Evolutionary conservation across 2,329 filamentous ascomycete genomes (phyloP).

Genomic region (Colletotrichum liaoningense): DNA sequence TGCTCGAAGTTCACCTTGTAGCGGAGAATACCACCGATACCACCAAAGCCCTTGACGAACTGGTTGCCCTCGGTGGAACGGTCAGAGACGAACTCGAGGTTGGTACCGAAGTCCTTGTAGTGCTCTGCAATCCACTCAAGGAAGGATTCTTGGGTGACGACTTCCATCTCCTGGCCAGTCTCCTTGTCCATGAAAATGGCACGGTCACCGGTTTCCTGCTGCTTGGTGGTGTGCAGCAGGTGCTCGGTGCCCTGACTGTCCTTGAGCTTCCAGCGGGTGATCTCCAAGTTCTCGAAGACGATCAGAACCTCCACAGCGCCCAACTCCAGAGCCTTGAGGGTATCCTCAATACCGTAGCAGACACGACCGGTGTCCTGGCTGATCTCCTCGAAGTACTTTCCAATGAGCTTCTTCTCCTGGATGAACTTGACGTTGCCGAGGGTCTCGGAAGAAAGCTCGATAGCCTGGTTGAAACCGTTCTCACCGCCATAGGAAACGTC

Average conservation of each 20-base stretch:
- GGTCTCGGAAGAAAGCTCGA: slow-evolving; percentile 94
- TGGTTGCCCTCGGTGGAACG: slow-evolving; percentile 98
- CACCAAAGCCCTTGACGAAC: slow-evolving; percentile 99
- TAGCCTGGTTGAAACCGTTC: slow-evolving; percentile 99
- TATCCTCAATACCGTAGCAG: slow-evolving; percentile 98
- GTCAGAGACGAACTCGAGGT: slow-evolving; percentile 96
- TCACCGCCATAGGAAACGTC: slow-evolving; percentile 99
- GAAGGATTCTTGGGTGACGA: slow-evolving; percentile 88
- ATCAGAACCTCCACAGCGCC: slow-evolving; percentile 95
- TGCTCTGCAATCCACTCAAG: slow-evolving; percentile 99
- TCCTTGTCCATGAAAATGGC: slow-evolving; percentile 94
- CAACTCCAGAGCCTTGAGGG: slow-evolving; percentile 93
- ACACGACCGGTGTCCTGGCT: slow-evolving; percentile 96
- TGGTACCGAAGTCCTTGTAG: slow-evolving; percentile 97
- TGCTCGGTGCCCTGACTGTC: slow-evolving; percentile 77
- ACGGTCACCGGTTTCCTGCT: slow-evolving; percentile 80
- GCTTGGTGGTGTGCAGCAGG: slow-evolving; percentile 89
- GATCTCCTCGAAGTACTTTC: slow-evolving; percentile 99
- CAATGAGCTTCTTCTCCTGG: slow-evolving; percentile 99
- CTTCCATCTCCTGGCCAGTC: slow-evolving; percentile 97
- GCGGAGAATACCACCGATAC: slow-evolving; percentile 94
- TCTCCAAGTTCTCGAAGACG: slow-evolving; percentile 96
- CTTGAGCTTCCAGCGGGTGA: slow-evolving; percentile 92
- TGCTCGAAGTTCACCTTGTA: slow-evolving; percentile 99
- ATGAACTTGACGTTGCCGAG: slow-evolving; percentile 99